A percentile compares a stretch with the other conserved stretches of the same genome.
Evolutionary conservation across 305 asterid genomes (phyloP).

Genomic region (Fraxinus paxiana): DNA sequence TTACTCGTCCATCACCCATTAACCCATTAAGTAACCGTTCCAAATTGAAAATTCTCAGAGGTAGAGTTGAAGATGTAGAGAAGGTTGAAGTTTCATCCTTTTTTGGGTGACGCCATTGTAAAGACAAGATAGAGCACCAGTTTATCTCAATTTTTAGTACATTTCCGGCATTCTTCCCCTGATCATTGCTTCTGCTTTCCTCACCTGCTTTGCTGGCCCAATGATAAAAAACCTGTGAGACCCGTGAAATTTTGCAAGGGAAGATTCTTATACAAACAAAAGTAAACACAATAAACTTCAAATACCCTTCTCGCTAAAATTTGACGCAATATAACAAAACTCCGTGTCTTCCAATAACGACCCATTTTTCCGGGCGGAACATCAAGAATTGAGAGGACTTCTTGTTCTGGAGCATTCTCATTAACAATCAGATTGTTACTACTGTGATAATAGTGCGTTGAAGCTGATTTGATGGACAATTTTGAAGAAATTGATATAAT

Average conservation of each 20-base stretch:
- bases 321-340: neutral
- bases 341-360: slow-evolving; percentile 60
- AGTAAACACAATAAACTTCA: neutral
- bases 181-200: slow-evolving; percentile 83
- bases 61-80: too few relatives aligned
- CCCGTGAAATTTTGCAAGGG: neutral
- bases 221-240: slow-evolving; percentile 72
- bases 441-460: too few relatives aligned
- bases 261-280: neutral
- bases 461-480: too few relatives aligned
- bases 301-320: neutral
- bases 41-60: too few relatives aligned
- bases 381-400: slow-evolving; percentile 72
- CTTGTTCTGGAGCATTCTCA: slow-evolving; percentile 62
- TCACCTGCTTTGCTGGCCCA: slow-evolving; percentile 73
- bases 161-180: slow-evolving; percentile 69
- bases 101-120: neutral
- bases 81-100: too few relatives aligned
- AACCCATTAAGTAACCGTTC: too few relatives aligned
- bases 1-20: too few relatives aligned
- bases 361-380: slow-evolving; percentile 91
- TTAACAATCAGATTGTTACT: slow-evolving; percentile 22
- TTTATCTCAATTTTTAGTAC: slow-evolving; percentile 24
- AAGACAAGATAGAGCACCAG: neutral
- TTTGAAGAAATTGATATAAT: too few relatives aligned